Percentiles rank a stretch among this genome's conserved stretches.
Evolutionary conservation across 2,329 filamentous ascomycete genomes (phyloP).

Genomic region (Macrophomina pseudophaseolina): DNA sequence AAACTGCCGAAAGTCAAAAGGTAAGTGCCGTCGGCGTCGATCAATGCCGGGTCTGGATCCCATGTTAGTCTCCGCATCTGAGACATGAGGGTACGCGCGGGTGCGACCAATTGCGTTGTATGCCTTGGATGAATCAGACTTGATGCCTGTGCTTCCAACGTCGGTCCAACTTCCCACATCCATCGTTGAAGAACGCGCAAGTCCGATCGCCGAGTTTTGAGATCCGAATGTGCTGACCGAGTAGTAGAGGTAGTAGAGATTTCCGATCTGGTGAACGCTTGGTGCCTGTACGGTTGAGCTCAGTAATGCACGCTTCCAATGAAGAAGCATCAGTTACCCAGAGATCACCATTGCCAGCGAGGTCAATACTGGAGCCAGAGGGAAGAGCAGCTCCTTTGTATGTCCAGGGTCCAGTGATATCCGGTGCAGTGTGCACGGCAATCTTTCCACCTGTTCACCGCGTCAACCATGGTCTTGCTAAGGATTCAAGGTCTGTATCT

Average conservation of each 20-base stretch:
- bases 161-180: constrained; percentile 65
- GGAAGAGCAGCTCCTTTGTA: constrained; percentile 54
- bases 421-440: constrained; percentile 54
- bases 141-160: constrained; percentile 60
- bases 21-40: constrained; percentile 51
- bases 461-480: neutral
- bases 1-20: constrained; percentile 70
- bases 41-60: constrained; percentile 51
- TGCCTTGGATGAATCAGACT: constrained; percentile 42
- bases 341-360: constrained; percentile 54
- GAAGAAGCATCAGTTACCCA: constrained; percentile 46
- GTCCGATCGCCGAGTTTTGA: constrained; percentile 66
- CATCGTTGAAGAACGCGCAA: constrained; percentile 56
- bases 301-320: constrained; percentile 2
- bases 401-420: constrained; percentile 58
- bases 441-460: constrained; percentile 49
- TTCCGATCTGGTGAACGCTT: constrained; percentile 63
- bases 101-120: constrained; percentile 54
- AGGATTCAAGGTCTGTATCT: neutral
- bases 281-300: constrained; percentile 58
- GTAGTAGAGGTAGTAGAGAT: constrained; percentile 69
- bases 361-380: constrained; percentile 52
- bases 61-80: neutral
- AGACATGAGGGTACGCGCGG: neutral
- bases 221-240: constrained; percentile 66